Evolutionary conservation across 202 grass and related monocot genomes (phyloP).

Genomic region (Bolboschoenoplectus hybrid): DNA sequence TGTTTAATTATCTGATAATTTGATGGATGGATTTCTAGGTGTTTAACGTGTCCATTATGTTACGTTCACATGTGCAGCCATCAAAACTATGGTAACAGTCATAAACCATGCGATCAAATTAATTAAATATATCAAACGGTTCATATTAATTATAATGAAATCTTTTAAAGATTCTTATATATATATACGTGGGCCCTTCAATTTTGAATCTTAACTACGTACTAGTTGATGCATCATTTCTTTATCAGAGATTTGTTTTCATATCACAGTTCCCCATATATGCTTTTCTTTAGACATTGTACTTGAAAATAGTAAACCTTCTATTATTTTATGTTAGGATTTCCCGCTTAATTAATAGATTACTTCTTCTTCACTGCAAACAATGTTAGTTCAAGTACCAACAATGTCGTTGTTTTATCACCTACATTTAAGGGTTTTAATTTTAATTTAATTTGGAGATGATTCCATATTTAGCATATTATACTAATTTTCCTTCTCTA

Average conservation of each 20-base stretch:
- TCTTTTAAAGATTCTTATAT: constrained; percentile 1
- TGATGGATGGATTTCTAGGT: neutral
- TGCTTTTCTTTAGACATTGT: constrained; percentile 29
- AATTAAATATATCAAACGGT: neutral
- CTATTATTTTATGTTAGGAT: constrained; percentile 28
- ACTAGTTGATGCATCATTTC: neutral
- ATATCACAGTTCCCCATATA: constrained; percentile 35
- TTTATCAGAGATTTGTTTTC: constrained; percentile 2
- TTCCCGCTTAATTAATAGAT: constrained; percentile 36
- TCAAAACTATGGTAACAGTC: no score
- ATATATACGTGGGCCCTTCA: neutral
- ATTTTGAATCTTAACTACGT: constrained; percentile 13
- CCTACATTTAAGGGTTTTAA: constrained; percentile 23
- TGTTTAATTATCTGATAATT: neutral
- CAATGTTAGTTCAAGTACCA: constrained; percentile 37
- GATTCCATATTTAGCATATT: constrained; percentile 6
- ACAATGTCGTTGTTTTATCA: constrained; percentile 14
- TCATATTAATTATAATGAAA: neutral
- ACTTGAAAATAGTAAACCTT: constrained; percentile 32
- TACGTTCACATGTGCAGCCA: neutral
- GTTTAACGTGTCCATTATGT: neutral
- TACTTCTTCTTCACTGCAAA: constrained; percentile 17
- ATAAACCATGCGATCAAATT: neutral
- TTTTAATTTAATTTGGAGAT: constrained; percentile 3
- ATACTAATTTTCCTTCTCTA: constrained; percentile 26